Evolutionary conservation across 805 yeast species (phyloP).

Genomic region (Nakazawaea pomicola): DNA sequence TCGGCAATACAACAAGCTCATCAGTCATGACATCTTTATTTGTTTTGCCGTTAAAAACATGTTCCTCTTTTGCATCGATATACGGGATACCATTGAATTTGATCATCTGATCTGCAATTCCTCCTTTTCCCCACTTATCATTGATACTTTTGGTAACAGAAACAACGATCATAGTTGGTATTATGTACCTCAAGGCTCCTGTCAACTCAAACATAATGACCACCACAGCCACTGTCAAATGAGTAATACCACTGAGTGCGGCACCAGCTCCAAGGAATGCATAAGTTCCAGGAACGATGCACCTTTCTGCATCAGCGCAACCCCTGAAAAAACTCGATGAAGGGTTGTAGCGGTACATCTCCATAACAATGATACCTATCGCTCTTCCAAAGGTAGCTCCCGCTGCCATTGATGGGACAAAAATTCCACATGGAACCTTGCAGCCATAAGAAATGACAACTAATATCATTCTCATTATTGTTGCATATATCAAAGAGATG

Average conservation of each 20-base stretch:
- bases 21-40: slow-evolving; percentile 58
- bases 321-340: slow-evolving; percentile 27
- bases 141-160: slow-evolving; percentile 80
- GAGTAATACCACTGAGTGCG: slow-evolving; percentile 89
- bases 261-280: slow-evolving; percentile 97
- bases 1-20: slow-evolving; percentile 33
- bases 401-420: slow-evolving; percentile 95
- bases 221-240: slow-evolving; percentile 87
- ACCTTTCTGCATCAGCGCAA: slow-evolving; percentile 35
- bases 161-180: slow-evolving; percentile 96
- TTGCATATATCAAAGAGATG: slow-evolving; percentile 60
- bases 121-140: slow-evolving; percentile 71
- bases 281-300: slow-evolving; percentile 91
- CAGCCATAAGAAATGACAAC: slow-evolving; percentile 87
- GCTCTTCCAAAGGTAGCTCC: slow-evolving; percentile 95
- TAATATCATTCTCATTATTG: slow-evolving; percentile 61
- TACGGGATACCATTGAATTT: slow-evolving; percentile 82
- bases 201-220: slow-evolving; percentile 95
- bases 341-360: slow-evolving; percentile 35
- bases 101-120: slow-evolving; percentile 96
- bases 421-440: slow-evolving; percentile 95
- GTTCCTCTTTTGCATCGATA: slow-evolving; percentile 68
- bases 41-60: slow-evolving; percentile 43
- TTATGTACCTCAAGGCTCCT: slow-evolving; percentile 85
- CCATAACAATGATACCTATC: slow-evolving; percentile 68